Conservation (phyloP, 441 rosid genomes). For the Geranium incanum region DNA sequence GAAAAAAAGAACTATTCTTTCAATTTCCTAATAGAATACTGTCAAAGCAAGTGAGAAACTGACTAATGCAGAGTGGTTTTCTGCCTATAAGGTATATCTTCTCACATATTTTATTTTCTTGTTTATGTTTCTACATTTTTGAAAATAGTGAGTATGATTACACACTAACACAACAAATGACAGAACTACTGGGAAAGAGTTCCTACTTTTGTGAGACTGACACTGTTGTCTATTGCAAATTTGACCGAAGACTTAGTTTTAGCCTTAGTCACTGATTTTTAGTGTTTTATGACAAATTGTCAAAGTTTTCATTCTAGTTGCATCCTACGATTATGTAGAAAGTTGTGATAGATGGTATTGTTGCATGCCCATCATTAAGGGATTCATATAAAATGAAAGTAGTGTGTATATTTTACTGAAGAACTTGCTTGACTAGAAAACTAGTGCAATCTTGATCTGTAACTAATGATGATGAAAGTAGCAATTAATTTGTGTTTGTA, state of each 20-base stretch:
- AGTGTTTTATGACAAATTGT: not conserved
- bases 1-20: not conserved
- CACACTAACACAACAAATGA: not conserved
- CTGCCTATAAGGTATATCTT: not conserved
- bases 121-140: not conserved
- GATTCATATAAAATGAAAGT: not conserved
- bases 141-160: not conserved
- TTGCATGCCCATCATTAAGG: not conserved
- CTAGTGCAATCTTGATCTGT: not conserved
- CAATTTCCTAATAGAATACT: not conserved
- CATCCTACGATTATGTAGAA: constrained; percentile 4
- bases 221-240: not conserved
- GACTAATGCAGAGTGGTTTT: not conserved
- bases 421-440: not conserved
- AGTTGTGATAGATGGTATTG: not conserved
- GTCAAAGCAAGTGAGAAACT: no score
- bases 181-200: not conserved
- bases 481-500: not conserved
- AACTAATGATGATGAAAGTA: not conserved
- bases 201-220: not conserved
- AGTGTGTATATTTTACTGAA: not conserved
- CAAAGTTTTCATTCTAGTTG: not conserved
- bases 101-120: not conserved
- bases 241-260: not conserved
- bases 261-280: not conserved